phyloP scores from a whole-genome alignment of 495 filamentous ascomycete genomes.

The Penicillium macrosclerotiorum region DNA sequence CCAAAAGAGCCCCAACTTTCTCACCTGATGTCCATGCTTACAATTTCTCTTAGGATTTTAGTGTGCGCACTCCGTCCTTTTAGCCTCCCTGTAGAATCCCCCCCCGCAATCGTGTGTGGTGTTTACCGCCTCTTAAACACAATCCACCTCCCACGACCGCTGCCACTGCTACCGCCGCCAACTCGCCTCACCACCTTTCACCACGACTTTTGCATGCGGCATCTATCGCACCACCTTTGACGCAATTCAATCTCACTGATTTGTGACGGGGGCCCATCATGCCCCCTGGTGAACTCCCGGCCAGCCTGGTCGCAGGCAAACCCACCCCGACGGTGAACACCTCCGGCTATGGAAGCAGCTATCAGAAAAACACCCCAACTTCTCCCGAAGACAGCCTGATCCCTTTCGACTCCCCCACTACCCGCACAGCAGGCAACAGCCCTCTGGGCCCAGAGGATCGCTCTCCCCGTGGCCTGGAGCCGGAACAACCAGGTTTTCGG shows the following conservation, averaged over 20 bases:
- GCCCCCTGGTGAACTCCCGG: slow-evolving; percentile 47
- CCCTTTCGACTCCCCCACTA: slow-evolving; percentile 45
- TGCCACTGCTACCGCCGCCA: too few relatives aligned
- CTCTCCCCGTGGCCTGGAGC: slow-evolving; percentile 32
- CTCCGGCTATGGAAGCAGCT: slow-evolving; percentile 37
- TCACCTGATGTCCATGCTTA: background rate
- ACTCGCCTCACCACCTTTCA: too few relatives aligned
- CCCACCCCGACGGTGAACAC: slow-evolving; percentile 43
- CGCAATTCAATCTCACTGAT: slow-evolving; percentile 13
- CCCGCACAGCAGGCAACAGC: slow-evolving; percentile 31
- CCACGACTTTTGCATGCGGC: slow-evolving; percentile 23
- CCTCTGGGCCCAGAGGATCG: slow-evolving; percentile 35
- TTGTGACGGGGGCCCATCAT: slow-evolving; percentile 36
- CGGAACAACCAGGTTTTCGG: slow-evolving; percentile 35
- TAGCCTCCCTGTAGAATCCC: too few relatives aligned
- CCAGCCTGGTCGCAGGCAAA: slow-evolving; percentile 50
- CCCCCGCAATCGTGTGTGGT: too few relatives aligned
- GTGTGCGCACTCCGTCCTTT: too few relatives aligned
- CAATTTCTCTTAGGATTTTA: too few relatives aligned
- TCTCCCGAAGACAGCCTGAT: slow-evolving; percentile 44
- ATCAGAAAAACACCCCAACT: slow-evolving; percentile 42
- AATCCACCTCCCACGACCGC: too few relatives aligned
- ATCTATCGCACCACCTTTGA: slow-evolving; percentile 7
- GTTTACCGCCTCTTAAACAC: too few relatives aligned
- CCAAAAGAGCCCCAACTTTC: background rate